Evolutionary conservation across 345 rosid species (phyloP).

Genomic region (Psidium friedrichsthalianum): DNA sequence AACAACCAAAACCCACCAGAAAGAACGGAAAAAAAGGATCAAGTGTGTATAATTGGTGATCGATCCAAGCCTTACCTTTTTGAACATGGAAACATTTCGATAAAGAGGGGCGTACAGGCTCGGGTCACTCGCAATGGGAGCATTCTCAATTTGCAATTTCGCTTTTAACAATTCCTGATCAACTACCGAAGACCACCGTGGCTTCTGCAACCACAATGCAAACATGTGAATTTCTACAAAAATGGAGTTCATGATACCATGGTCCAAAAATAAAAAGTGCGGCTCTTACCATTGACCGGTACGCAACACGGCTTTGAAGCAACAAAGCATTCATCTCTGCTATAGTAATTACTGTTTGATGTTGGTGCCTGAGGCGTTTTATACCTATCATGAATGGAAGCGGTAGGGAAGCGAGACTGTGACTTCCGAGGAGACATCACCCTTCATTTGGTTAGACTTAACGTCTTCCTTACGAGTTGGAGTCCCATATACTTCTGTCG

Average conservation of each 20-base stretch:
- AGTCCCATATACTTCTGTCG: constrained; percentile 8
- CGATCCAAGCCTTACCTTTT: constrained; percentile 27
- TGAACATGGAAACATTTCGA: constrained; percentile 69
- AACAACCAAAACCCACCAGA: background rate
- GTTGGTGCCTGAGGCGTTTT: constrained; percentile 16
- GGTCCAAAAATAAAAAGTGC: background rate
- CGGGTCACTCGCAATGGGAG: constrained; percentile 35
- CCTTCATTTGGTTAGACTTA: constrained; percentile 15
- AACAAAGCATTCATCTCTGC: constrained; percentile 60
- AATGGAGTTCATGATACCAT: background rate
- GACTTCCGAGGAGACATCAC: constrained; percentile 3
- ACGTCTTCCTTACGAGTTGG: constrained; percentile 3
- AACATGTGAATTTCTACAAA: background rate
- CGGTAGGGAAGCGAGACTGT: constrained; percentile 5
- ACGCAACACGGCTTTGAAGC: constrained; percentile 40
- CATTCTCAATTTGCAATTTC: constrained; percentile 58
- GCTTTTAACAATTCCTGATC: constrained; percentile 46
- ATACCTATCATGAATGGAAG: constrained; percentile 17
- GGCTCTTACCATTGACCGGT: constrained; percentile 32
- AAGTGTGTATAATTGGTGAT: background rate
- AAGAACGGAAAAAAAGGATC: background rate
- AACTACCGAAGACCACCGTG: constrained; percentile 44
- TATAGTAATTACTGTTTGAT: constrained; percentile 38
- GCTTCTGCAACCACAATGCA: constrained; percentile 31
- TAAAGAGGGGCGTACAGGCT: constrained; percentile 57